Conservation (phyloP, 345 rosid genomes). For the Linum lewisii region DNA sequence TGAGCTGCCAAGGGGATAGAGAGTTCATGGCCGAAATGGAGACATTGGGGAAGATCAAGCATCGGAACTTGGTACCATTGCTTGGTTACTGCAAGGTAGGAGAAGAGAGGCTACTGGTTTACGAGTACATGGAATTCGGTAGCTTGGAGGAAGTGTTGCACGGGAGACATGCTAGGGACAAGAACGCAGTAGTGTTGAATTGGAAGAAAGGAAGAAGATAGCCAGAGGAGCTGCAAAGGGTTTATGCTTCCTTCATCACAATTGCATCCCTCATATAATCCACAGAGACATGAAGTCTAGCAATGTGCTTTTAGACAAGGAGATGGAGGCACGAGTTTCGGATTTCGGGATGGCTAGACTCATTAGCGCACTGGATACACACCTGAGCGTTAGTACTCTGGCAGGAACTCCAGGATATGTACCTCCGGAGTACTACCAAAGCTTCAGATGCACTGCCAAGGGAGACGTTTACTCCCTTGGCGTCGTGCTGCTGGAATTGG, state of each 20-base stretch:
- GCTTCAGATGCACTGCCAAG: constrained; percentile 88
- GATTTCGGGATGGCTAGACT: constrained; percentile 99
- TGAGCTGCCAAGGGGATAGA: constrained; percentile 91
- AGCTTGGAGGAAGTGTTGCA: constrained; percentile 92
- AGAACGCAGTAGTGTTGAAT: constrained; percentile 28
- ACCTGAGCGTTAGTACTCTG: constrained; percentile 86
- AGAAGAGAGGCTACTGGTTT: constrained; percentile 86
- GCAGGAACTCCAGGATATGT: constrained; percentile 98
- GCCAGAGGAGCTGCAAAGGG: constrained; percentile 94
- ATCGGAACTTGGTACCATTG: constrained; percentile 80
- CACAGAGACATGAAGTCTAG: constrained; percentile 96
- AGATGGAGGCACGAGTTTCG: constrained; percentile 88
- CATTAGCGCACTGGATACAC: constrained; percentile 91
- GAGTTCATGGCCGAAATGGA: constrained; percentile 99
- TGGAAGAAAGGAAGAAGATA: constrained; percentile 92
- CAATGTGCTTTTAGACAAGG: constrained; percentile 80
- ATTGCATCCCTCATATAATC: constrained; percentile 92
- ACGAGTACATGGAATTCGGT: constrained; percentile 85
- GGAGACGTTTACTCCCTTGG: constrained; percentile 94
- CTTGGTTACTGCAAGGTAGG: constrained; percentile 88
- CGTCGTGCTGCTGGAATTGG: constrained; percentile 76
- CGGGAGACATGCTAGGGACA: constrained; percentile 46
- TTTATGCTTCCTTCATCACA: constrained; percentile 87
- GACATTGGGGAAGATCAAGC: constrained; percentile 91
- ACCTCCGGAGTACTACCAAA: constrained; percentile 93